phyloP scores from a whole-genome alignment of 352 stramenopile species.

The Pythium pyrilobum region DNA sequence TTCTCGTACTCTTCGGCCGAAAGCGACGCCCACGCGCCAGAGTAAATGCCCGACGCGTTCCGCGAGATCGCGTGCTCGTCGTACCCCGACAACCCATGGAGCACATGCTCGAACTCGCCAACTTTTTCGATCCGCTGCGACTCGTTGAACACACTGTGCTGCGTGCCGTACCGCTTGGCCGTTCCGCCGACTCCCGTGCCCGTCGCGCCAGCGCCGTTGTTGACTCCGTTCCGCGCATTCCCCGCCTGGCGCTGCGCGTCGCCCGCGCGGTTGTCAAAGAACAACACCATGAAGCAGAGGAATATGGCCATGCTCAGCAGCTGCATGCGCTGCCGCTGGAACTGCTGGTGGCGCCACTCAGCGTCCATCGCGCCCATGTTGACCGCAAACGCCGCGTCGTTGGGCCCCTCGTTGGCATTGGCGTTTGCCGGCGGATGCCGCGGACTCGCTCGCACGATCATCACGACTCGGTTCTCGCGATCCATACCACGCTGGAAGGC shows the following conservation, averaged over 20 bases:
- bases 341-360: slow-evolving; percentile 80
- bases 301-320: slow-evolving; percentile 86
- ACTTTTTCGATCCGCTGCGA: slow-evolving; percentile 47
- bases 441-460: slow-evolving; percentile 71
- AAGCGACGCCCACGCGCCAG: slow-evolving; percentile 60
- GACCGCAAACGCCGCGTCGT: slow-evolving; percentile 23
- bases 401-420: slow-evolving; percentile 20
- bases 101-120: slow-evolving; percentile 40
- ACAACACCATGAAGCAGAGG: slow-evolving; percentile 82
- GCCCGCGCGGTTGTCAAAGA: slow-evolving; percentile 74
- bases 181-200: neutral
- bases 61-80: slow-evolving; percentile 28
- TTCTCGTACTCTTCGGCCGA: slow-evolving; percentile 51
- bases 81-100: slow-evolving; percentile 48
- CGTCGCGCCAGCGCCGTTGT: slow-evolving; percentile 34
- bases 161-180: slow-evolving; percentile 12
- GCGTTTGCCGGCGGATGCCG: slow-evolving; percentile 25
- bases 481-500: slow-evolving; percentile 12
- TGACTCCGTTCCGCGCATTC: slow-evolving; percentile 6
- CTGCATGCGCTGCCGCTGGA: slow-evolving; percentile 86
- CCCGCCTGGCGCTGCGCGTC: slow-evolving; percentile 24
- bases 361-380: slow-evolving; percentile 68
- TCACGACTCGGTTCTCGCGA: slow-evolving; percentile 49
- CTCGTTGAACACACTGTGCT: slow-evolving; percentile 52
- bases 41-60: slow-evolving; percentile 81